Conservation (phyloP, 2,329 filamentous ascomycete species). For the Trichoderma sp. region DNA sequence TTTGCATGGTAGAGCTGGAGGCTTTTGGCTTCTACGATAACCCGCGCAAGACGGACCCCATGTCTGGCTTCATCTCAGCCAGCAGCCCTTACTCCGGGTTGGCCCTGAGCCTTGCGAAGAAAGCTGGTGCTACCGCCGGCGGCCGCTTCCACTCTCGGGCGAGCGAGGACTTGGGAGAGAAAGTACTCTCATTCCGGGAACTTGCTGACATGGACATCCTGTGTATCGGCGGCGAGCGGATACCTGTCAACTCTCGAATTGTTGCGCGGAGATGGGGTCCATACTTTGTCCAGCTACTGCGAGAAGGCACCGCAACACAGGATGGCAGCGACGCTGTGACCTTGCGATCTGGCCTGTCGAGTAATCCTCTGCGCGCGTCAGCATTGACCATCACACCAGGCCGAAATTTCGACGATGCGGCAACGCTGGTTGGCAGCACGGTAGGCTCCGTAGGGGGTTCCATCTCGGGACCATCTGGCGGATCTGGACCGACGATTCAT, state of each 20-base stretch:
- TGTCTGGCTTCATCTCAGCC: constrained; percentile 80
- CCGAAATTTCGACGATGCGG: constrained; percentile 49
- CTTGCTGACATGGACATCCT: constrained; percentile 96
- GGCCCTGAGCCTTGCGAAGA: constrained; percentile 55
- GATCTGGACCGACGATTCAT: constrained; percentile 44
- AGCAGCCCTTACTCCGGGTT: constrained; percentile 65
- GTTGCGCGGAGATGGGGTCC: constrained; percentile 88
- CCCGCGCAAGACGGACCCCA: constrained; percentile 71
- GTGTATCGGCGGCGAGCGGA: constrained; percentile 83
- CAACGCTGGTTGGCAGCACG: constrained; percentile 44
- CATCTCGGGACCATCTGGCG: constrained; percentile 40
- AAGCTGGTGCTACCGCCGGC: constrained; percentile 65
- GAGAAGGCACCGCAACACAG: constrained; percentile 71
- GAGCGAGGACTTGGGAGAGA: constrained; percentile 81
- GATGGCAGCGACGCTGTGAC: constrained; percentile 74
- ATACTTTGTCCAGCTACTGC: constrained; percentile 88
- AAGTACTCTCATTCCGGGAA: constrained; percentile 76
- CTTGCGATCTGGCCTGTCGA: constrained; percentile 61
- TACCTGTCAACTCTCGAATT: constrained; percentile 89
- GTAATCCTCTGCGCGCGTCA: constrained; percentile 67
- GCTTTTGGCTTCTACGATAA: constrained; percentile 98
- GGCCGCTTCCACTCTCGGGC: constrained; percentile 73
- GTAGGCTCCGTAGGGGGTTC: constrained; percentile 41
- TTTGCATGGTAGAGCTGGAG: constrained; percentile 95
- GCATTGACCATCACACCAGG: constrained; percentile 79